Conservation (phyloP, 768 basidiomycete species). For the Boletus pseudopeckii region DNA sequence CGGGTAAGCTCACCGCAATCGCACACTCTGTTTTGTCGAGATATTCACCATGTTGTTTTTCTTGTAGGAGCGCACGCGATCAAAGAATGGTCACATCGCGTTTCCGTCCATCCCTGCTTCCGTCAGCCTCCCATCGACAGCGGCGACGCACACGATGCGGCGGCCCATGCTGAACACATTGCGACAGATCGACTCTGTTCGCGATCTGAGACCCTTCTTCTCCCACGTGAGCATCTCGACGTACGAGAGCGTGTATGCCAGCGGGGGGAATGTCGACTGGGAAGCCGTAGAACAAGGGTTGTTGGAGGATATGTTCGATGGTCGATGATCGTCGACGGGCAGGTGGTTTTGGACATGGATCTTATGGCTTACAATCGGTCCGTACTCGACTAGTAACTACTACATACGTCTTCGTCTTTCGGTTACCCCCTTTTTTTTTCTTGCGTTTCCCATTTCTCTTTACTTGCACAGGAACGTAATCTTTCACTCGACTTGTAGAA, state of each 20-base stretch:
- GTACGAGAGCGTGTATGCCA: constrained; percentile 88
- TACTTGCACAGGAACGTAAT: constrained; percentile 4
- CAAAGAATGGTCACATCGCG: constrained; percentile 19
- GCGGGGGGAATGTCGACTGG: constrained; percentile 84
- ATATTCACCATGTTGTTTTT: background rate
- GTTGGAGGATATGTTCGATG: constrained; percentile 88
- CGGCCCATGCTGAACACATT: constrained; percentile 67
- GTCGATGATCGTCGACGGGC: constrained; percentile 40
- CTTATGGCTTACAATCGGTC: background rate
- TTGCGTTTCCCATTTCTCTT: background rate
- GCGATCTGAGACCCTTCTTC: constrained; percentile 88
- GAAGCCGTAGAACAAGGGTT: constrained; percentile 79
- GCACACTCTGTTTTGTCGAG: background rate
- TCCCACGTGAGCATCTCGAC: constrained; percentile 82
- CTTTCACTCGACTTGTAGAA: background rate
- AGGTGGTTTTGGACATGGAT: background rate
- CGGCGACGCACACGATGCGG: constrained; percentile 53
- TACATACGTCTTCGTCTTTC: background rate
- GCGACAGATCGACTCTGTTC: constrained; percentile 77
- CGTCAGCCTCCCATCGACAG: constrained; percentile 25
- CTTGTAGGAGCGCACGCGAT: constrained; percentile 26
- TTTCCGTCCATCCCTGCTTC: constrained; percentile 23
- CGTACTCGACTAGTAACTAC: background rate
- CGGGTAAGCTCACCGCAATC: constrained; percentile 13
- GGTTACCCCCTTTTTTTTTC: constrained; percentile 3